Evolutionary conservation across 352 stramenopile genomes (phyloP), one percentile per base, ranked within the genome.

Genomic region (Ochromonadaceae sp.): DNA sequence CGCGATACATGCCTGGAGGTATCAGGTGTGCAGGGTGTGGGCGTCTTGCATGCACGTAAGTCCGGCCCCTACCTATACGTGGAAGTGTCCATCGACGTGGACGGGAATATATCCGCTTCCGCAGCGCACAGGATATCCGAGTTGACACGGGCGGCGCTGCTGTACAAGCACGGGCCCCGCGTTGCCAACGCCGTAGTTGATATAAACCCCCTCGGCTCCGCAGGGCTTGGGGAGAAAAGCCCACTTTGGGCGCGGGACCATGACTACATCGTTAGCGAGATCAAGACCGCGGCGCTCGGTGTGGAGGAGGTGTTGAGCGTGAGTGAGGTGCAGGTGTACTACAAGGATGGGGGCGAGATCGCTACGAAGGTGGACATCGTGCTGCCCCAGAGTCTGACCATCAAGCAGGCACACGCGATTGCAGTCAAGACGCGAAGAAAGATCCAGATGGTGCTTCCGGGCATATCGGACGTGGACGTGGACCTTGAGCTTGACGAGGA

Each of bases 41-140:
- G 48, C 30, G 34, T 49, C 7, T 9, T 61, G 5, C 5, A 15
- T 34, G 53, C 53, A 4, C 12, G 53, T 30, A 52, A 52, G 48
- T 61, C 53, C 34, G 53, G 53, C 12, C 53, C 53, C n/a, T 61
- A 31, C 48, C 25, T 61, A 10, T 61, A 38, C 25, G 53, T 61
- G 12, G 53, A 61, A 50, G 17, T 22, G 20, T 49, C 53, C 4
- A 40, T 61, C 4, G 34, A 26, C 4, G 53, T 61, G 5, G 2
- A 10, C 7, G 53, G 53, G 38, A 61, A 5, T 3, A 61, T 61
- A 14, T 61, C 53, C 10, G 53, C 53, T 10, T 61, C 53, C 36
- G 53, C 53, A 10, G 53, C 53, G 4, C 53, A 61, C 32, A 17
- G 53, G 38, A 12, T 61, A 10, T 9, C 53, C 12, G 53, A 61